These are phyloP conservation scores for Hypoxylon sp. DNA, from an alignment of 2,329 filamentous ascomycete genomes.

Conservation along the genomic window DNA sequence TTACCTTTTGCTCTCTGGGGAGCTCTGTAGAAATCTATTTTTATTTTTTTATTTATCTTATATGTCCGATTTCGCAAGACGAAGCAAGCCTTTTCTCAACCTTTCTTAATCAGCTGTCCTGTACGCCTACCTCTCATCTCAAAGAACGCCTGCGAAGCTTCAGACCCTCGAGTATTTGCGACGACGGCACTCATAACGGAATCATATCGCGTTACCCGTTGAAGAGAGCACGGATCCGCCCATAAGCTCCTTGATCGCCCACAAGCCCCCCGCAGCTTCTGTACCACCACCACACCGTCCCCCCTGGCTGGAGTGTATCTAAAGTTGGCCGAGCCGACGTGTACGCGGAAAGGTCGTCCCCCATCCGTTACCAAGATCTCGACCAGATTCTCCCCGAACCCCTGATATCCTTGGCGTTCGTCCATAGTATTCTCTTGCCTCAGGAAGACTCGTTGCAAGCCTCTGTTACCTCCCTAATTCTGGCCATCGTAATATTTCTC, in stretches of 20 bases:
- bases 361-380: slow-evolving; percentile 24
- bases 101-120: slow-evolving; percentile 10
- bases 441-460: slow-evolving; percentile 9
- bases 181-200: slow-evolving; percentile 13
- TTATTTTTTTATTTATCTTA: slow-evolving; percentile 24
- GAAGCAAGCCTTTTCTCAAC: slow-evolving; percentile 7
- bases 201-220: slow-evolving; percentile 28
- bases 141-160: slow-evolving; percentile 1
- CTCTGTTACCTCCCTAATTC: slow-evolving; percentile 18
- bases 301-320: slow-evolving; percentile 23
- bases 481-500: slow-evolving; percentile 18
- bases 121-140: neutral
- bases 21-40: slow-evolving; percentile 13
- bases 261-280: slow-evolving; percentile 23
- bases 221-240: slow-evolving; percentile 30
- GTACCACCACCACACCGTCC: slow-evolving; percentile 36
- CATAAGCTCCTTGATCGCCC: slow-evolving; percentile 36
- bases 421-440: slow-evolving; percentile 14
- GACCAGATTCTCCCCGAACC: slow-evolving; percentile 20
- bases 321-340: slow-evolving; percentile 25
- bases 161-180: slow-evolving; percentile 12
- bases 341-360: slow-evolving; percentile 24
- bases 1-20: slow-evolving; percentile 19
- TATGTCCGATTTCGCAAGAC: slow-evolving; percentile 15
- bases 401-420: slow-evolving; percentile 17